These are phyloP conservation scores for Diaporthe sp. DNA, from an alignment of 2,329 filamentous ascomycete species.

Conservation along the genomic window DNA sequence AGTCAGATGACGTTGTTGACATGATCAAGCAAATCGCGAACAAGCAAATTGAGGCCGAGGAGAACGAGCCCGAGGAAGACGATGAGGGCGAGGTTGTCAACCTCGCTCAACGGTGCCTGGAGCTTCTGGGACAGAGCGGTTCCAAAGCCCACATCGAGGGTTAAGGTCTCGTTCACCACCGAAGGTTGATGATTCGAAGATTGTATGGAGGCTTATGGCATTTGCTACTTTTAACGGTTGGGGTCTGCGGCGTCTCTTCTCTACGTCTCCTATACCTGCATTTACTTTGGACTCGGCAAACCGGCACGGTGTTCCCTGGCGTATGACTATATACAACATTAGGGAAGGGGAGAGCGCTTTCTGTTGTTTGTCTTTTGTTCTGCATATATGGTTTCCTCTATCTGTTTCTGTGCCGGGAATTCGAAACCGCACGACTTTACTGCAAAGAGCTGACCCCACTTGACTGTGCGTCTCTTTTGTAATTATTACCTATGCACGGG, in stretches of 20 bases:
- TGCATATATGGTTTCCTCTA: constrained; percentile 33
- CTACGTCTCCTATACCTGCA: constrained; percentile 49
- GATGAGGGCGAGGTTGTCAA: constrained; percentile 94
- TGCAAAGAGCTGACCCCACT: constrained; percentile 3
- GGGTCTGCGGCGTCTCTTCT: constrained; percentile 40
- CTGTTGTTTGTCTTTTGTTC: constrained; percentile 43
- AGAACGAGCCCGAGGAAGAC: constrained; percentile 88
- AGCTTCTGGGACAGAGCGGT: constrained; percentile 82
- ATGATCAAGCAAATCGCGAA: constrained; percentile 94
- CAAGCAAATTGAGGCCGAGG: constrained; percentile 88
- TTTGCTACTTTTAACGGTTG: constrained; percentile 35
- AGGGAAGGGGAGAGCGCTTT: constrained; percentile 37
- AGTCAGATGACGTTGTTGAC: constrained; percentile 90
- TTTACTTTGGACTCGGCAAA: constrained; percentile 52
- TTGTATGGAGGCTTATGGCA: constrained; percentile 33
- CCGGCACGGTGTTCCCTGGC: constrained; percentile 59
- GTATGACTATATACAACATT: constrained; percentile 49
- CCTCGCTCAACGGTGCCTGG: constrained; percentile 89
- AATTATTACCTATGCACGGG: constrained; percentile 10
- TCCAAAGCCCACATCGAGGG: constrained; percentile 88
- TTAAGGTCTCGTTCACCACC: constrained; percentile 52
- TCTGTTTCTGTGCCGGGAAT: constrained; percentile 30
- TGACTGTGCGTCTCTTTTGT: constrained; percentile 32
- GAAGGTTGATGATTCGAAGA: constrained; percentile 25
- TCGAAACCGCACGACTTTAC: constrained; percentile 30